Evolutionary conservation across 2,329 filamentous ascomycete species (phyloP).

Genomic region (Drechslerella dactyloides): DNA sequence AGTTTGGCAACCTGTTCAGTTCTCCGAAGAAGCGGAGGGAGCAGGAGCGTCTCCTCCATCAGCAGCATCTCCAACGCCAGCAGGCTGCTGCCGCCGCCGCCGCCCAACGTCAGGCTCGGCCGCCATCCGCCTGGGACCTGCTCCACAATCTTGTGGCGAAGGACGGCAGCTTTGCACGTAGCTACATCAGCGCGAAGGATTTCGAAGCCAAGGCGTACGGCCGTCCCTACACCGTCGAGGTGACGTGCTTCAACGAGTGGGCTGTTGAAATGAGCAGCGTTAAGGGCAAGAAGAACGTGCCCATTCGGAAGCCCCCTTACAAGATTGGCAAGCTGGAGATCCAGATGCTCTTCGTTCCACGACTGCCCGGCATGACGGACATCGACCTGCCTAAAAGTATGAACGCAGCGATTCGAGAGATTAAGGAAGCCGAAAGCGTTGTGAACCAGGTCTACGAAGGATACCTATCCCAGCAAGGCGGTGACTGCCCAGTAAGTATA

Average conservation of each 20-base stretch:
- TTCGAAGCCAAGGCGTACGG: constrained; percentile 89
- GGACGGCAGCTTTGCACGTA: constrained; percentile 91
- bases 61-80: constrained; percentile 61
- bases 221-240: constrained; percentile 82
- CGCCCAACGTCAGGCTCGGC: constrained; percentile 67
- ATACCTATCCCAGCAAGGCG: constrained; percentile 91
- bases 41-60: constrained; percentile 84
- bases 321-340: constrained; percentile 92
- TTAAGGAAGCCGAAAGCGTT: constrained; percentile 85
- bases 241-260: constrained; percentile 99
- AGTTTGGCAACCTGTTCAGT: constrained; percentile 89
- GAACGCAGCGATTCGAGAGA: constrained; percentile 92
- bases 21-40: constrained; percentile 98
- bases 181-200: constrained; percentile 92
- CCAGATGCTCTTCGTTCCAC: constrained; percentile 91
- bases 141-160: constrained; percentile 84
- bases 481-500: constrained; percentile 87
- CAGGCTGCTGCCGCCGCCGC: constrained; percentile 62
- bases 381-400: constrained; percentile 99
- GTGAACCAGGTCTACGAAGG: constrained; percentile 82
- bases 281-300: constrained; percentile 85
- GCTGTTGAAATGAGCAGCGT: constrained; percentile 88
- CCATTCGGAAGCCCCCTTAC: constrained; percentile 86
- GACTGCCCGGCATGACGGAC: constrained; percentile 82
- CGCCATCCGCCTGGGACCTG: constrained; percentile 81